Base-by-base conservation (phyloP, 345 rosid genomes). In the Firmiana major region DNA sequence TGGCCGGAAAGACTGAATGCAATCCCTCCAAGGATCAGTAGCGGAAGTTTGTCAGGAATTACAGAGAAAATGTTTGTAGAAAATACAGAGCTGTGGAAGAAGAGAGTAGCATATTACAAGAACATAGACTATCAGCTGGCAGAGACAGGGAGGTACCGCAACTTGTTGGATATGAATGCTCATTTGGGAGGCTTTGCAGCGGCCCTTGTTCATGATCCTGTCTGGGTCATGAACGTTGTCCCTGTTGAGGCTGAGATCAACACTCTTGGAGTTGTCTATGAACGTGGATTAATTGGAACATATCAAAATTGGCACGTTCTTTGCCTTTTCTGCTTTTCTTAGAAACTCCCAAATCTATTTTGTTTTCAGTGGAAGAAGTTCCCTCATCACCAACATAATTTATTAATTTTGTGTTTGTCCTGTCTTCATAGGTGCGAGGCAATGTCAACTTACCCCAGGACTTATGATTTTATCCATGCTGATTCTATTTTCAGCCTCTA, bases 361-460 rank as follows among this genome's bases (percentile, higher is more conserved):
- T n/a, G n/a, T 36, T 1, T 22, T 96, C 22, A 83, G 79, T n/a
- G 81, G 78, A 40, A 92, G 97, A 13, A 81, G 80, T 53, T 24
- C 92, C 92, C n/a, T 55, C 17, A n/a, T 55, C 26, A 55, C 17
- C 3, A 3, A 31, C 34, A 31, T 38, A 5, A 38, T 11, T 31
- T 31, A 0, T 31, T 3, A 1, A 31, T 31, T 31, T 31, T 3
- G 16, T 34, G 0, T 22, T 45, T 7, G 38, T n/a, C n/a, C n/a
- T 68, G 0, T 67, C 2, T 43, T 12, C 0, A 7, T 21, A 68
- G 54, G 72, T 66, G 79, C 5, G 79, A 96, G 79, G 98, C 99
- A 42, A 91, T 96, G 99, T 96, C 99, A 28, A 96, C 97, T 21
- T 96, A 92, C 76, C 99, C 99, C 15, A 87, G 99, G 64, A 92